Percentiles rank a stretch among this genome's conserved stretches.
Conservation (phyloP, 1,139 yeast species). For the Ashbya aceris region DNA sequence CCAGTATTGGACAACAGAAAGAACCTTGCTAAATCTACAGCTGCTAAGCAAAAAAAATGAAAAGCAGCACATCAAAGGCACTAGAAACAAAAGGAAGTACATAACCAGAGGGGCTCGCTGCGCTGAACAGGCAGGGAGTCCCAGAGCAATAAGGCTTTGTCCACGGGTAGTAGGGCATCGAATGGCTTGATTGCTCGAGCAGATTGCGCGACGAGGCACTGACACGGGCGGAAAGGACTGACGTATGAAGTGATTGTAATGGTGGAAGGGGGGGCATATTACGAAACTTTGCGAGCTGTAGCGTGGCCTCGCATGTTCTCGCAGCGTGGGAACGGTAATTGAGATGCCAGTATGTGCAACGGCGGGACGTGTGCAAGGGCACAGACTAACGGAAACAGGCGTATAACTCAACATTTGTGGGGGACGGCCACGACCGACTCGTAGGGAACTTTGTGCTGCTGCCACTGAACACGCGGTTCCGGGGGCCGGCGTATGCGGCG, state of each 20-base stretch:
- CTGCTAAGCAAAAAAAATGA: neutral
- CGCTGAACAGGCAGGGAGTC: too few species aligned
- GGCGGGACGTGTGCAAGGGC: neutral
- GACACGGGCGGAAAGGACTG: too few species aligned
- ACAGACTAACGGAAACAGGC: slow-evolving; percentile 38
- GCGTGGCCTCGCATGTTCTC: too few species aligned
- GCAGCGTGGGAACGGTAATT: neutral
- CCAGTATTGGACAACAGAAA: neutral
- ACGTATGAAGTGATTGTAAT: too few species aligned
- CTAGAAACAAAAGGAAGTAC: neutral
- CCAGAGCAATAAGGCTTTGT: too few species aligned
- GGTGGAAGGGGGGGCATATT: too few species aligned
- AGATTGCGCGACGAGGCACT: too few species aligned
- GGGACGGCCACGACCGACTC: slow-evolving; percentile 45
- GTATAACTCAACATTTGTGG: slow-evolving; percentile 81
- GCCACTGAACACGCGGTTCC: slow-evolving; percentile 72
- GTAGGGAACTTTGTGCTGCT: slow-evolving; percentile 65
- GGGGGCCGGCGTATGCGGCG: slow-evolving; percentile 90
- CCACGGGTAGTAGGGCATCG: too few species aligned
- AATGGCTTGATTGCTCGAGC: too few species aligned
- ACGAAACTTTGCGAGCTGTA: too few species aligned
- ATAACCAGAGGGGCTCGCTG: neutral
- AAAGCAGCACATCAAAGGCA: neutral
- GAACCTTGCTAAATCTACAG: neutral
- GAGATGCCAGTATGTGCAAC: neutral